Percentiles rank a stretch among this genome's conserved stretches.
These are phyloP conservation scores for Botrytis squamosa DNA, from an alignment of 2,329 filamentous ascomycete genomes.

Conservation along the genomic window DNA sequence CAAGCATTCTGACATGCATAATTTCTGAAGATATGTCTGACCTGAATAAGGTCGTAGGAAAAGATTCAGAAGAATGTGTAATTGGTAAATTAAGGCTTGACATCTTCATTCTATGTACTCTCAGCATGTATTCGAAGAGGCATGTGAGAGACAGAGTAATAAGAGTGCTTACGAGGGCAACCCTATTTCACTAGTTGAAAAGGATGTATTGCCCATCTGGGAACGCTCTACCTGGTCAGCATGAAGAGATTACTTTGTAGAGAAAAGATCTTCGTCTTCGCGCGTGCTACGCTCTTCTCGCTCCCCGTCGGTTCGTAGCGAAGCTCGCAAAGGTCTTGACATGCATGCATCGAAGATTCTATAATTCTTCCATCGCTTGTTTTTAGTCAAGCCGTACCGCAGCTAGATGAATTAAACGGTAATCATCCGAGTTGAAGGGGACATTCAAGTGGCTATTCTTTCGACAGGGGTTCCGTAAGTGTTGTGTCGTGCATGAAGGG, in stretches of 20 bases:
- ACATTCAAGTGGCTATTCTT: neutral
- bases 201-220: neutral
- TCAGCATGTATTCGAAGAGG: neutral
- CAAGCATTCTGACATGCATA: neutral
- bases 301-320: neutral
- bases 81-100: neutral
- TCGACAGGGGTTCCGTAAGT: neutral
- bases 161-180: neutral
- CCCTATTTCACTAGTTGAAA: neutral
- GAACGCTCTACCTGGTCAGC: neutral
- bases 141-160: neutral
- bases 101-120: neutral
- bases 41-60: neutral
- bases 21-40: slow-evolving; percentile 4
- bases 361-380: slow-evolving; percentile 27
- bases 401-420: slow-evolving; percentile 15
- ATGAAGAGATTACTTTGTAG: neutral
- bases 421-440: slow-evolving; percentile 3
- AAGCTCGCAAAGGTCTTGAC: slow-evolving; percentile 2
- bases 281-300: neutral
- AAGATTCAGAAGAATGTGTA: neutral
- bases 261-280: slow-evolving; percentile 10
- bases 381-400: slow-evolving; percentile 17
- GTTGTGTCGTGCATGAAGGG: slow-evolving; percentile 14
- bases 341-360: slow-evolving; percentile 21